A percentile compares a stretch with the other conserved stretches of the same genome.
phyloP scores from a whole-genome alignment of 345 rosid genomes.

The Eucalyptus coolabah region DNA sequence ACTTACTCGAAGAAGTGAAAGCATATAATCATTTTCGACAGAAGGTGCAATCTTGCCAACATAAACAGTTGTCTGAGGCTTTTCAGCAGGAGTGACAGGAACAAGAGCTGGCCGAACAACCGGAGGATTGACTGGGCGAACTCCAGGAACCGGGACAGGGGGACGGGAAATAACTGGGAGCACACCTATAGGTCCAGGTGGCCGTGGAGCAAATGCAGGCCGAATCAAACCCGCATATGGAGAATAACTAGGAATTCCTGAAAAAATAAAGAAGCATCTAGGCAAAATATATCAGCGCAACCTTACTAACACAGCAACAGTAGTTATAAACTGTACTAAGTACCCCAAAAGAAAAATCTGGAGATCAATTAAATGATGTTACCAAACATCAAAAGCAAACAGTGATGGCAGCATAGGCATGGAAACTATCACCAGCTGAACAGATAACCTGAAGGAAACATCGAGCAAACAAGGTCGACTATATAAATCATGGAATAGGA shows the following conservation, averaged over 20 bases:
- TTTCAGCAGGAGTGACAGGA: constrained; percentile 67
- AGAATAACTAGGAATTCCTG: constrained; percentile 79
- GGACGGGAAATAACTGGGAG: constrained; percentile 54
- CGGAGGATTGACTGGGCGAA: constrained; percentile 63
- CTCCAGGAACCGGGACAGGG: constrained; percentile 57
- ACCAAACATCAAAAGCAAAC: constrained; percentile 90
- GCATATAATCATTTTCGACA: constrained; percentile 85
- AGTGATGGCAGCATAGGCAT: constrained; percentile 84
- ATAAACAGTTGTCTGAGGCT: constrained; percentile 93
- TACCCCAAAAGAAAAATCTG: background rate
- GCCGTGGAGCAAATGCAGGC: constrained; percentile 73
- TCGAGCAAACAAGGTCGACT: constrained; percentile 45
- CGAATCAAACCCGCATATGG: constrained; percentile 66
- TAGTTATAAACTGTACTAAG: background rate
- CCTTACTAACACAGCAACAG: constrained; percentile 3
- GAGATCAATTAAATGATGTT: constrained; percentile 33
- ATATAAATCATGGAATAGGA: constrained; percentile 30
- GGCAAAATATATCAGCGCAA: constrained; percentile 48
- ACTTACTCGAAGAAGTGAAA: constrained; percentile 63
- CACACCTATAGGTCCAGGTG: constrained; percentile 58
- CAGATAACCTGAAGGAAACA: constrained; percentile 85
- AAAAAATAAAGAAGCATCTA: constrained; percentile 32
- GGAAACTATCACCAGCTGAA: constrained; percentile 89
- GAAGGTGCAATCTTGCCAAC: constrained; percentile 90
- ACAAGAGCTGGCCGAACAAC: constrained; percentile 54